These are phyloP conservation scores for Kodamaea jinghongensis DNA, from an alignment of 805 yeast genomes.

Conservation along the genomic window DNA sequence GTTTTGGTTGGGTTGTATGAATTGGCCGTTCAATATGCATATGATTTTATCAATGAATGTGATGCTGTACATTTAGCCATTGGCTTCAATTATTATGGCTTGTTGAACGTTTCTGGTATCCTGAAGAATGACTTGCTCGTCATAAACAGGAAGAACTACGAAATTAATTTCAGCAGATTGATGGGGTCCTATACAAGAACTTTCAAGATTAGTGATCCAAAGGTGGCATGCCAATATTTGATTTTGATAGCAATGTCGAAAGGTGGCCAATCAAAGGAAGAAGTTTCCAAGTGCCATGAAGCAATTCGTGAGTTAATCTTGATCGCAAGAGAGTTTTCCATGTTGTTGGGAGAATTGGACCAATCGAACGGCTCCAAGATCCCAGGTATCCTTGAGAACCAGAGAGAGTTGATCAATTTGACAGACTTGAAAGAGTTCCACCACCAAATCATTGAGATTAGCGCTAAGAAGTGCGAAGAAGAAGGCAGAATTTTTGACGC, in stretches of 20 bases:
- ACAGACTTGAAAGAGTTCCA: conserved; percentile 58
- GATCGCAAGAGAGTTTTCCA: conserved; percentile 79
- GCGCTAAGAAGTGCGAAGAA: conserved; percentile 84
- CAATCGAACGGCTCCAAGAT: conserved; percentile 65
- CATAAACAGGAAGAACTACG: conserved; percentile 31
- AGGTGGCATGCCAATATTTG: conserved; percentile 88
- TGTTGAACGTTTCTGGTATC: conserved; percentile 49
- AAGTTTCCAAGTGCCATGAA: conserved; percentile 63
- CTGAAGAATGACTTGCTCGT: conserved; percentile 34
- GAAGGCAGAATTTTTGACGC: conserved; percentile 90
- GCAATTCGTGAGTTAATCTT: conserved; percentile 80
- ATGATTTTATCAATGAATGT: conserved; percentile 60
- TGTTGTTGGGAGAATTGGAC: conserved; percentile 79
- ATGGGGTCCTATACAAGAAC: conserved; percentile 78
- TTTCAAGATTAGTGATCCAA: conserved; percentile 83
- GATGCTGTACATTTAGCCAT: conserved; percentile 91
- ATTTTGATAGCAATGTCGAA: conserved; percentile 59
- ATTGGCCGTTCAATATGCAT: conserved; percentile 65
- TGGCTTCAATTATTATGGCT: conserved; percentile 69
- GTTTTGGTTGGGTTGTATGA: conserved; percentile 79
- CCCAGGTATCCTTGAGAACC: conserved; percentile 81
- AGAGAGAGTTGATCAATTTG: conserved; percentile 63
- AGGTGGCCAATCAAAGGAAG: conserved; percentile 38
- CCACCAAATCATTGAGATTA: conserved; percentile 71
- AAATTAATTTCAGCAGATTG: conserved; percentile 55